Evolutionary conservation across 352 stramenopile species (phyloP).

Genomic region (Globisporangium cystogenes): DNA sequence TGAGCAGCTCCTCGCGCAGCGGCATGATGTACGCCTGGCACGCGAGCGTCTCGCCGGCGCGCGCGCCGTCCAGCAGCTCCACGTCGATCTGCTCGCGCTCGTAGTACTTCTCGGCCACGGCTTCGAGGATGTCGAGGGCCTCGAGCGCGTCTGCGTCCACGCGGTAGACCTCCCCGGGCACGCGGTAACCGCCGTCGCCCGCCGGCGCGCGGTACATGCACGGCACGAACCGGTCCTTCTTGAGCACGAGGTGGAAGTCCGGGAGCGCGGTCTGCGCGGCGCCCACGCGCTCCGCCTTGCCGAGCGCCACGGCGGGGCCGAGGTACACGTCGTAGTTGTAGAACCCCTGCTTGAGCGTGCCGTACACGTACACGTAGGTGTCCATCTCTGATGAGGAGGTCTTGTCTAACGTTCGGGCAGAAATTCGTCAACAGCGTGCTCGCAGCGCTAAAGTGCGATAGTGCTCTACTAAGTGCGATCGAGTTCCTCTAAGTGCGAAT

Average conservation of each 20-base stretch:
- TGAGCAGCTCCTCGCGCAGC: slow-evolving; percentile 37
- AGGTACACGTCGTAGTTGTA: slow-evolving; percentile 73
- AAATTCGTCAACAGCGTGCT: no score
- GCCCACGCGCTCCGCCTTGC: slow-evolving; percentile 47
- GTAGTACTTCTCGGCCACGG: slow-evolving; percentile 63
- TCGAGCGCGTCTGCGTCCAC: slow-evolving; percentile 49
- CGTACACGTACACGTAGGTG: slow-evolving; percentile 74
- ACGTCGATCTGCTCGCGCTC: slow-evolving; percentile 56
- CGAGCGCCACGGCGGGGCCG: slow-evolving; percentile 30
- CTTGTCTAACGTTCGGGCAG: no score
- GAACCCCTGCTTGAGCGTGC: slow-evolving; percentile 69
- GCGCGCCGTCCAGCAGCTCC: slow-evolving; percentile 34
- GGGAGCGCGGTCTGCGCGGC: slow-evolving; percentile 25
- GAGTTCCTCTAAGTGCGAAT: no score
- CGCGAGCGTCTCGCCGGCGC: slow-evolving; percentile 29
- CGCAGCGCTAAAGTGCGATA: neutral
- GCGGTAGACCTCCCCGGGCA: slow-evolving; percentile 55
- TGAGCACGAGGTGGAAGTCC: slow-evolving; percentile 59
- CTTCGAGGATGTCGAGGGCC: slow-evolving; percentile 72
- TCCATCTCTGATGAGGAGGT: no score
- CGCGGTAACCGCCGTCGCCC: slow-evolving; percentile 26
- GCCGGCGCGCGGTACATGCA: slow-evolving; percentile 47
- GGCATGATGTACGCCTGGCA: slow-evolving; percentile 61
- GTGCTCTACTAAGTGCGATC: neutral
- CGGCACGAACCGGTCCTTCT: slow-evolving; percentile 54